Conservation (phyloP, 2,329 filamentous ascomycete genomes). For the Scedosporium boydii region DNA sequence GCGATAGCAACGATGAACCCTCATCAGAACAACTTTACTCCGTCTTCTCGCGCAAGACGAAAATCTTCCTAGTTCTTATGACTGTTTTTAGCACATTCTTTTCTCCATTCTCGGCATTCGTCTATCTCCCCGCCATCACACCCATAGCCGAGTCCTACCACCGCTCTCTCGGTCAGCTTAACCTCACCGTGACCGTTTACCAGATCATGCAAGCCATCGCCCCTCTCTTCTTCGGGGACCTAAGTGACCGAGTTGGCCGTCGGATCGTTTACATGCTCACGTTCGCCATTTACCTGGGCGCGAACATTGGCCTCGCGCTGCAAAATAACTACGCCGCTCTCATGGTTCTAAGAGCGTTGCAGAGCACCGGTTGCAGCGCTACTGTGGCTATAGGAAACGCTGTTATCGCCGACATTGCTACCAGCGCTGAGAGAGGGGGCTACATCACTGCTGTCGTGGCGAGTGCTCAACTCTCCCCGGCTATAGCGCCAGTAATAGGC, state of each 20-base stretch:
- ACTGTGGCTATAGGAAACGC: slow-evolving; percentile 49
- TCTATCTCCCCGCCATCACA: slow-evolving; percentile 45
- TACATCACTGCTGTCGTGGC: slow-evolving; percentile 29
- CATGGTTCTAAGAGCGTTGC: slow-evolving; percentile 43
- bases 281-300: slow-evolving; percentile 42
- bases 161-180: slow-evolving; percentile 31
- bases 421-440: slow-evolving; percentile 49
- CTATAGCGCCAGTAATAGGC: slow-evolving; percentile 47
- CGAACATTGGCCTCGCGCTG: slow-evolving; percentile 43
- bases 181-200: slow-evolving; percentile 44
- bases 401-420: slow-evolving; percentile 55
- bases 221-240: slow-evolving; percentile 45
- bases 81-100: slow-evolving; percentile 30
- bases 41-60: slow-evolving; percentile 27
- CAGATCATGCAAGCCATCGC: slow-evolving; percentile 52
- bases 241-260: slow-evolving; percentile 45
- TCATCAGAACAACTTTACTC: slow-evolving; percentile 13
- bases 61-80: slow-evolving; percentile 29
- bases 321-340: slow-evolving; percentile 39
- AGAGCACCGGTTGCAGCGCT: slow-evolving; percentile 48
- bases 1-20: background rate
- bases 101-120: slow-evolving; percentile 37
- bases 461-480: slow-evolving; percentile 18
- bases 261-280: slow-evolving; percentile 43
- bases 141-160: slow-evolving; percentile 36